Percentiles rank a stretch among this genome's conserved stretches.
Conservation (phyloP, 208 protist species). For the Leishmania amazonensis region DNA sequence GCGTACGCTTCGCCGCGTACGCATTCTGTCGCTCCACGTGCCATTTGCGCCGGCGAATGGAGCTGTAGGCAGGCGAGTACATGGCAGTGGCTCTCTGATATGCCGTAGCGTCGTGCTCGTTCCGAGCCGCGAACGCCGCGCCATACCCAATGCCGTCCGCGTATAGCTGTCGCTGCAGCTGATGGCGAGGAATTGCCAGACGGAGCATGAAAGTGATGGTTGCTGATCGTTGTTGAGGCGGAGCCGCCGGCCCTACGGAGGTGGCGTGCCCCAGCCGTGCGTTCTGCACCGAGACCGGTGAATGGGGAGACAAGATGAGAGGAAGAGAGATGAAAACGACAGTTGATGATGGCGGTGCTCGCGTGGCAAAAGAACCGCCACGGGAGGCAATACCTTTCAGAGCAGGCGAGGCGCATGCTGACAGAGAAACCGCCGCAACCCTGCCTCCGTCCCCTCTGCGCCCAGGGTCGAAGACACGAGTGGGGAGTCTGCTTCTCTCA, state of each 20-base stretch:
- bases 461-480: neutral
- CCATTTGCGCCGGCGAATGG: constrained; percentile 45
- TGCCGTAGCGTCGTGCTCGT: constrained; percentile 39
- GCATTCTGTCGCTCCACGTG: constrained; percentile 40
- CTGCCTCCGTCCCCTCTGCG: neutral
- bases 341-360: neutral
- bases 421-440: neutral
- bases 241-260: neutral
- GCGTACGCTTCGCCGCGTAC: constrained; percentile 42
- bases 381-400: neutral
- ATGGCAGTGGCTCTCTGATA: constrained; percentile 49
- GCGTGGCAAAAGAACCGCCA: neutral
- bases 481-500: neutral
- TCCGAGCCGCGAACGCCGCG: constrained; percentile 45
- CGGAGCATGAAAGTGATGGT: constrained; percentile 33
- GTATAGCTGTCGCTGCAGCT: constrained; percentile 53
- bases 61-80: constrained; percentile 54
- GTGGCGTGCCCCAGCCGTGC: neutral
- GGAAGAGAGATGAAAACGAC: neutral
- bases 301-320: neutral
- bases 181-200: constrained; percentile 12
- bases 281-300: neutral
- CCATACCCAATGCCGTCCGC: constrained; percentile 52
- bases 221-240: neutral
- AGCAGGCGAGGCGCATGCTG: too few relatives aligned